phyloP scores from a whole-genome alignment of 257 asterid species.

The Hygrophila difformis region DNA sequence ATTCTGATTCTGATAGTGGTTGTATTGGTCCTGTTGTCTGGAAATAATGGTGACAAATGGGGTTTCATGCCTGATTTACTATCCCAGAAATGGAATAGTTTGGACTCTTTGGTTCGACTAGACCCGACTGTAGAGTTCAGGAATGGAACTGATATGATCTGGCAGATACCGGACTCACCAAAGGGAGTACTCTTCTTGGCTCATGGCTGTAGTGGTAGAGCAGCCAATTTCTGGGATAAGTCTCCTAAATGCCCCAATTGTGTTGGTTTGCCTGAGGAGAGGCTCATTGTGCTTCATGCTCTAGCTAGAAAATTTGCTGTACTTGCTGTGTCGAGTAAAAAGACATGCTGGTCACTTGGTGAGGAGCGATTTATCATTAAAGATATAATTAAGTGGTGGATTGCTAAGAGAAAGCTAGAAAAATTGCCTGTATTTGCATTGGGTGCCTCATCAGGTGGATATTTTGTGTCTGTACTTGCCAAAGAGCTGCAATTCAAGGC shows the following conservation, averaged over 20 bases:
- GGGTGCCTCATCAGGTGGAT: constrained; percentile 97
- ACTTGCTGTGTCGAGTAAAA: constrained; percentile 65
- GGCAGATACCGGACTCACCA: constrained; percentile 80
- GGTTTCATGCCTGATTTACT: constrained; percentile 20
- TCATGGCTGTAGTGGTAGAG: constrained; percentile 87
- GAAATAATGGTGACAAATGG: constrained; percentile 27
- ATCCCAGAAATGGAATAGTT: constrained; percentile 40
- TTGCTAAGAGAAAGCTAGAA: constrained; percentile 39
- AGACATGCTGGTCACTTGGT: constrained; percentile 74
- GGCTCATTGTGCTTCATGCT: constrained; percentile 73
- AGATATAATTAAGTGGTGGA: constrained; percentile 62
- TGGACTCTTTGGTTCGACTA: constrained; percentile 43
- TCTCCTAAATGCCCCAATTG: constrained; percentile 62
- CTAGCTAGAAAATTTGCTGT: constrained; percentile 72
- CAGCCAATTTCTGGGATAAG: constrained; percentile 86
- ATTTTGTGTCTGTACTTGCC: constrained; percentile 81
- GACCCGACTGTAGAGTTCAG: constrained; percentile 52
- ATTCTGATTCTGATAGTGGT: constrained; percentile 33
- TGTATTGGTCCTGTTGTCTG: constrained; percentile 31
- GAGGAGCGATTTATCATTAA: constrained; percentile 48
- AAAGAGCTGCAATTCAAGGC: constrained; percentile 37
- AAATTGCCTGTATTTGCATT: constrained; percentile 68
- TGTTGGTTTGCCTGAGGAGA: constrained; percentile 92
- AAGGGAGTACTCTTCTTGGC: constrained; percentile 80
- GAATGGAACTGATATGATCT: constrained; percentile 65